phyloP scores from a whole-genome alignment of 768 basidiomycete species.

The Kwoniella dendrophila region DNA sequence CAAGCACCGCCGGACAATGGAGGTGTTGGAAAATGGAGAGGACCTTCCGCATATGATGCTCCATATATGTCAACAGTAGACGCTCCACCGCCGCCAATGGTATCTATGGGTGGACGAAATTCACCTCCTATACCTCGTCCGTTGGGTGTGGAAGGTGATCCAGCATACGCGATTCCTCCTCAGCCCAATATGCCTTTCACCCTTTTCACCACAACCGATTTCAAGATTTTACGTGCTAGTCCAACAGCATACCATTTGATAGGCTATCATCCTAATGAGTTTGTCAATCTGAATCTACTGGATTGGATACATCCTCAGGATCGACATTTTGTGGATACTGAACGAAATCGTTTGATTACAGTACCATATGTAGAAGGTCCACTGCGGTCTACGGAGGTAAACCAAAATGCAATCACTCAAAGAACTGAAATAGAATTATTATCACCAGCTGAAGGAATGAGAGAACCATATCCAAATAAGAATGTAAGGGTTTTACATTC shows the following conservation, averaged over 20 bases:
- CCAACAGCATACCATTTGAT: constrained; percentile 34
- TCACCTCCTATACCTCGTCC: constrained; percentile 16
- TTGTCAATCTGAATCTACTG: constrained; percentile 36
- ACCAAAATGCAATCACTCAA: constrained; percentile 35
- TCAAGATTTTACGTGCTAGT: constrained; percentile 40
- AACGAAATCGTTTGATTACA: constrained; percentile 30
- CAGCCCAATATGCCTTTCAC: constrained; percentile 34
- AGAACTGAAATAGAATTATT: constrained; percentile 34
- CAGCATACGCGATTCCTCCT: not conserved
- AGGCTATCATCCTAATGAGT: constrained; percentile 46
- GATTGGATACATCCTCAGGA: constrained; percentile 48
- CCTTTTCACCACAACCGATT: constrained; percentile 47
- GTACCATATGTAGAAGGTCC: constrained; percentile 28
- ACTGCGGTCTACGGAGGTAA: constrained; percentile 30
- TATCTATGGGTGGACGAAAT: constrained; percentile 4
- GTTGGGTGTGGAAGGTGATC: constrained; percentile 15
- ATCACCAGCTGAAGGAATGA: constrained; percentile 50
- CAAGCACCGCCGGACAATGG: constrained; percentile 12
- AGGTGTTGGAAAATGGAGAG: constrained; percentile 29
- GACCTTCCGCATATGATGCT: constrained; percentile 22
- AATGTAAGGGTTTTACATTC: constrained; percentile 40
- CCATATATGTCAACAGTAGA: constrained; percentile 26
- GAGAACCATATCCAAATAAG: constrained; percentile 47
- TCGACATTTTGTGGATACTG: constrained; percentile 32
- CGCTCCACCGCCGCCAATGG: constrained; percentile 18